Percentiles rank a stretch among this genome's conserved stretches.
These are phyloP conservation scores for Penicillium sp. DNA, from an alignment of 2,329 filamentous ascomycete species.

Conservation along the genomic window DNA sequence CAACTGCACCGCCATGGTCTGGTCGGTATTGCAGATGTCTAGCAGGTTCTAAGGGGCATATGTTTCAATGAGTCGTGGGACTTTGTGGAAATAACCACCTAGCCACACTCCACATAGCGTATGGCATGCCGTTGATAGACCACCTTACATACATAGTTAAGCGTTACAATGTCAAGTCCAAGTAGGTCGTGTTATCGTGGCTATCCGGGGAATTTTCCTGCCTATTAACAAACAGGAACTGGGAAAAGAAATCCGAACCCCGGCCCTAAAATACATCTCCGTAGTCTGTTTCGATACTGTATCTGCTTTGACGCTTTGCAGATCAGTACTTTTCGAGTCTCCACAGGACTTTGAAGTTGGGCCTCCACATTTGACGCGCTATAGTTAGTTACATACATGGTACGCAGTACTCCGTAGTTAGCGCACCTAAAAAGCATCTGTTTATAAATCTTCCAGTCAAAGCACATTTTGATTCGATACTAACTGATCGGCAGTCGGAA, in stretches of 20 bases:
- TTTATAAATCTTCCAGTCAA: neutral
- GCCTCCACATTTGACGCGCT: neutral
- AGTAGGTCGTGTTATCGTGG: neutral
- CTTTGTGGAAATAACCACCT: neutral
- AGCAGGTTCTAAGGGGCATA: neutral
- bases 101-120: neutral
- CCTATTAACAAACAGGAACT: neutral
- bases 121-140: neutral
- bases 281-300: conserved; percentile 7
- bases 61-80: neutral
- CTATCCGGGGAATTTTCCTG: neutral
- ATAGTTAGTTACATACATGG: neutral
- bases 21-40: neutral
- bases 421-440: neutral
- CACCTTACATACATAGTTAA: neutral
- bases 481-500: neutral
- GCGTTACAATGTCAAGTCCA: neutral
- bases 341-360: neutral
- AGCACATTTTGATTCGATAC: neutral
- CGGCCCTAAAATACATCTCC: neutral
- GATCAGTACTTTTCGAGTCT: neutral
- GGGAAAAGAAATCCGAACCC: neutral
- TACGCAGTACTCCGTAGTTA: neutral
- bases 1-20: neutral
- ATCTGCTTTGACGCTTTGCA: neutral